A percentile compares a stretch with the other conserved stretches of the same genome.
phyloP scores from a whole-genome alignment of 2,329 filamentous ascomycete genomes.

The Clarireedia monteithiana region DNA sequence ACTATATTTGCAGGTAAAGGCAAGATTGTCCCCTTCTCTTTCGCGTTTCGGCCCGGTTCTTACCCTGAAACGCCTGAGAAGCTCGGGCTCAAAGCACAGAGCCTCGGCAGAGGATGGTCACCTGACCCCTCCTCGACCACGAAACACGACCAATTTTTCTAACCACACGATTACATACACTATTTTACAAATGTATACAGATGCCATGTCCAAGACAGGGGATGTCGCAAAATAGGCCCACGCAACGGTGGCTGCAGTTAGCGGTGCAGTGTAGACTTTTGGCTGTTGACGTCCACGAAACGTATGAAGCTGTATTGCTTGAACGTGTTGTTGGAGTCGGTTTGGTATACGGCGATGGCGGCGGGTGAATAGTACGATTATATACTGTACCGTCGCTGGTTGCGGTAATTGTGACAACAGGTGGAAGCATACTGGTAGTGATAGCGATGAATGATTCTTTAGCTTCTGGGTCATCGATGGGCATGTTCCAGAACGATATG shows the following conservation, averaged over 20 bases:
- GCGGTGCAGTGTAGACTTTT: neutral
- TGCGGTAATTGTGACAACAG: neutral
- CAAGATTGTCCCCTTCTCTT: no score
- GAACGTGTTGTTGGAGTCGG: neutral
- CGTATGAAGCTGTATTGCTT: neutral
- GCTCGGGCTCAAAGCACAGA: no score
- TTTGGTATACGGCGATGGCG: neutral
- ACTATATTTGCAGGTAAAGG: no score
- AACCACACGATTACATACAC: no score
- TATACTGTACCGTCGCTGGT: neutral
- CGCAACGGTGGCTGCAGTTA: neutral
- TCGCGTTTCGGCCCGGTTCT: no score
- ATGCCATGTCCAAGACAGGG: neutral
- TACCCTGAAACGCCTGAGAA: no score
- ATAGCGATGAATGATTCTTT: neutral
- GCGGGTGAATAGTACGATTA: neutral
- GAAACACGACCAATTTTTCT: no score
- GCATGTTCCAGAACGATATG: neutral
- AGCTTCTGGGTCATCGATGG: neutral
- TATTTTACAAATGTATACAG: no score
- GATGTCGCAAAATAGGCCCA: neutral
- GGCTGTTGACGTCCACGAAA: neutral
- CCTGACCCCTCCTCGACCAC: no score
- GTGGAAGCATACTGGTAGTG: neutral
- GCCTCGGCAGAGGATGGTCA: no score